These are phyloP conservation scores for Ophiostoma montium DNA, from an alignment of 2,329 filamentous ascomycete genomes.

Conservation along the genomic window DNA sequence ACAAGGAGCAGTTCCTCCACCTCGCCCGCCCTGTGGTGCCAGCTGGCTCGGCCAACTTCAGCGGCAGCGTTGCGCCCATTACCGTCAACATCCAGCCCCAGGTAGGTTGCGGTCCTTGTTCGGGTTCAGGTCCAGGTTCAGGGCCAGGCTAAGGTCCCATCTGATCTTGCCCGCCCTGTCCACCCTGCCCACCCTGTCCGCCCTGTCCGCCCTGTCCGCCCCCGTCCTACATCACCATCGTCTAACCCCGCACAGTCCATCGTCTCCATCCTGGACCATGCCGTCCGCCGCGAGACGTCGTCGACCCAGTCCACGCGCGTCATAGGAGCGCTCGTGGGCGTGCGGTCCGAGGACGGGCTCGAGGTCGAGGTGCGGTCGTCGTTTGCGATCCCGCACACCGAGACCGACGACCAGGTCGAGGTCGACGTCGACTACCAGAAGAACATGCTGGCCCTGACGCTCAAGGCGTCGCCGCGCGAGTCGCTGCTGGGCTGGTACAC, in stretches of 20 bases:
- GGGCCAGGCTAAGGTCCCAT: too few relatives aligned
- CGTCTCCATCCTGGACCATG: conserved; percentile 81
- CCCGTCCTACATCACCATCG: too few relatives aligned
- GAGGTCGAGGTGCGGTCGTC: conserved; percentile 92
- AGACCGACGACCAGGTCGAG: conserved; percentile 96
- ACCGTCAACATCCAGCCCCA: conserved; percentile 92
- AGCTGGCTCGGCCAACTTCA: conserved; percentile 60
- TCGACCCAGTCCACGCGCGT: conserved; percentile 82
- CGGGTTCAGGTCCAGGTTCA: too few relatives aligned
- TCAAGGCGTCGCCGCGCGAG: conserved; percentile 88
- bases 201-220: too few relatives aligned
- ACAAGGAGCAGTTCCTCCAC: conserved; percentile 80
- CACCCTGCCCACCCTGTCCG: too few relatives aligned
- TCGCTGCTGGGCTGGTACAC: conserved; percentile 97
- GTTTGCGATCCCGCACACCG: conserved; percentile 96
- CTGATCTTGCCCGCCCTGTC: too few relatives aligned
- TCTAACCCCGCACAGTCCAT: conserved; percentile 35
- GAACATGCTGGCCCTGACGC: conserved; percentile 91
- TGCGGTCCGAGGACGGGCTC: conserved; percentile 87
- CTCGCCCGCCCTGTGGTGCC: conserved; percentile 85
- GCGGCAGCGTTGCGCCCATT: conserved; percentile 79
- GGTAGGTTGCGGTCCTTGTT: conserved; percentile 38
- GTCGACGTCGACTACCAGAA: conserved; percentile 99
- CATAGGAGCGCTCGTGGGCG: conserved; percentile 88
- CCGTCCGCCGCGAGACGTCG: conserved; percentile 64